A percentile compares a stretch with the other conserved stretches of the same genome.
phyloP scores from a whole-genome alignment of 2,329 filamentous ascomycete species.

The Aureobasidium mangrovei region DNA sequence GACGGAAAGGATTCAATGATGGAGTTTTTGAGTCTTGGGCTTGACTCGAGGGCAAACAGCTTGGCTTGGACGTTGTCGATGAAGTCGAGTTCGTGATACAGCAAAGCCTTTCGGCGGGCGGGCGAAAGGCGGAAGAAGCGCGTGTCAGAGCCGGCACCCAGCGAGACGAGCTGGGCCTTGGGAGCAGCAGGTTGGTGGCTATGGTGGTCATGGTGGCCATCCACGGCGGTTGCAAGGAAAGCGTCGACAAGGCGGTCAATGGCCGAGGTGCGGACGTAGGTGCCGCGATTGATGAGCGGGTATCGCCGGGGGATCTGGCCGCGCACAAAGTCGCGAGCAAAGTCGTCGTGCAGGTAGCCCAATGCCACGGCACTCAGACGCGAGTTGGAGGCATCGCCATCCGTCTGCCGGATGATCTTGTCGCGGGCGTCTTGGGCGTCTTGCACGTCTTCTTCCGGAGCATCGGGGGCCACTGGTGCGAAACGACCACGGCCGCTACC shows the following conservation, averaged over 20 bases:
- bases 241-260: slow-evolving; percentile 67
- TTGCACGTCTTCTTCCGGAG: slow-evolving; percentile 22
- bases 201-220: neutral
- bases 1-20: slow-evolving; percentile 14
- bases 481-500: slow-evolving; percentile 37
- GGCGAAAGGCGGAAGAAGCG: slow-evolving; percentile 68
- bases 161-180: slow-evolving; percentile 70
- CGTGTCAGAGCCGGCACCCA: slow-evolving; percentile 91
- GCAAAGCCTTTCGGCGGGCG: slow-evolving; percentile 36
- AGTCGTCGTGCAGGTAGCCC: slow-evolving; percentile 78
- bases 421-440: slow-evolving; percentile 48
- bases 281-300: slow-evolving; percentile 92
- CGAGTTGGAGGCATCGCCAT: slow-evolving; percentile 83
- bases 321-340: slow-evolving; percentile 60
- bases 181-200: slow-evolving; percentile 20
- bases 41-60: slow-evolving; percentile 35
- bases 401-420: slow-evolving; percentile 73
- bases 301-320: slow-evolving; percentile 54
- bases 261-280: slow-evolving; percentile 80
- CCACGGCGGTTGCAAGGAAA: slow-evolving; percentile 51
- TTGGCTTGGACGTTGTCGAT: slow-evolving; percentile 62
- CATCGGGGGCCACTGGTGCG: slow-evolving; percentile 17
- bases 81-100: slow-evolving; percentile 94
- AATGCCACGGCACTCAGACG: slow-evolving; percentile 78
- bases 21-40: slow-evolving; percentile 23